Base-by-base conservation (phyloP, 257 asterid species). In the Dorcoceras hygrometricum region DNA sequence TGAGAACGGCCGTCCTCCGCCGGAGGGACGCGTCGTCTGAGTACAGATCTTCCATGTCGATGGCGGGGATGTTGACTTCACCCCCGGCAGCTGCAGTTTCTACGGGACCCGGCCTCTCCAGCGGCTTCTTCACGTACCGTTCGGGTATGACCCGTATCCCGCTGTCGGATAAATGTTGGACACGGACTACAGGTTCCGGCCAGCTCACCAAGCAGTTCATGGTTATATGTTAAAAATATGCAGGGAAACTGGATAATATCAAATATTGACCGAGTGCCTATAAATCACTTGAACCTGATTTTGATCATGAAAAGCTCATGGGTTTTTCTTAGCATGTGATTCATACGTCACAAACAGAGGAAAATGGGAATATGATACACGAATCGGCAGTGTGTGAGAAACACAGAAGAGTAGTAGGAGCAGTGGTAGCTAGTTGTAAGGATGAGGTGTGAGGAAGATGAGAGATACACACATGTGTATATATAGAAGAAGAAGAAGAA, bases 121-220 rank as follows among this genome's bases (percentile, higher is more conserved):
- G 65, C 9, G 84, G 94, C 0, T 64, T 72, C 78, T 88, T 93
- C 18, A 93, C 83, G 79, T 87, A 93, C 8, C 96, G 87, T 3
- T 81, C 81, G 0, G 97, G 99, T 53, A 93, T 86, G 57, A 75
- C 80, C 57, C 78, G 82, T 20, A 90, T 76, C 34, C 99, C 97
- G 67, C 89, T 86, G 12, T 87, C 95, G 3, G 95, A 85, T 11
- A 93, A 31, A 4, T 86, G 82, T 43, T 89, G 97, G 69, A 93
- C 99, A 23, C 99, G 84, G 69, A 85, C 78, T 0, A 93, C 72
- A 8, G 99, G 96, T 57, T 93, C 97, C 28, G 99, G 85, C 99
- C 99, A 93, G 39, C 78, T 72, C 59, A 72, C 78, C 65, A 83
- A 73, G 71, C 83, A 77, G 75, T 57, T 89, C 71, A 75, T 60